These are phyloP conservation scores for Calonectria hongkongensis DNA, from an alignment of 2,329 filamentous ascomycete species.

Conservation along the genomic window DNA sequence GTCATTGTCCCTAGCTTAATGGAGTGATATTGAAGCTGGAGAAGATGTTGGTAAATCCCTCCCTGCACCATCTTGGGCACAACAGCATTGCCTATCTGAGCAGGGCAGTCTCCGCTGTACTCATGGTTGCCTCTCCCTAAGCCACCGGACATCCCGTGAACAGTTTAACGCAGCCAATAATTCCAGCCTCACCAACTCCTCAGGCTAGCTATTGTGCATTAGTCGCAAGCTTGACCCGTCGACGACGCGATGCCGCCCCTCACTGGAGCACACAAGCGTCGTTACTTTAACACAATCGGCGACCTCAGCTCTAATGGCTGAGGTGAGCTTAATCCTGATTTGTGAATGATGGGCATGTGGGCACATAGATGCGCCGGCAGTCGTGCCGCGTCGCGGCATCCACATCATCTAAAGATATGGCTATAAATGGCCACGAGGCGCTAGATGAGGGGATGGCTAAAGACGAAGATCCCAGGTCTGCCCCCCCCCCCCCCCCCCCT, in stretches of 20 bases:
- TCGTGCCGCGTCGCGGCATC: slow-evolving; percentile 5
- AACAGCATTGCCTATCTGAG: background rate
- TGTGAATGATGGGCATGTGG: slow-evolving; percentile 2
- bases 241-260: background rate
- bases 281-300: background rate
- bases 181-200: slow-evolving; percentile 17
- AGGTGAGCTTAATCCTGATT: slow-evolving; percentile 20
- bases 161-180: slow-evolving; percentile 26
- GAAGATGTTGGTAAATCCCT: background rate
- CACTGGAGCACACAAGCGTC: slow-evolving; percentile 2
- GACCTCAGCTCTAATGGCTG: slow-evolving; percentile 4
- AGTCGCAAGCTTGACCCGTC: slow-evolving; percentile 16
- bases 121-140: background rate
- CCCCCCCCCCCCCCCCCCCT: background rate
- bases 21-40: background rate
- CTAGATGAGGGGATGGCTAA: background rate
- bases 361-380: background rate
- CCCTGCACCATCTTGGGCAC: background rate
- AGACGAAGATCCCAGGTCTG: background rate
- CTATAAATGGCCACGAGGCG: slow-evolving; percentile 10
- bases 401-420: background rate
- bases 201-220: slow-evolving; percentile 10
- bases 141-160: slow-evolving; percentile 12
- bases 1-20: background rate
- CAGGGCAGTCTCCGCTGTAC: background rate